Base-by-base conservation (phyloP, 768 basidiomycete species). In the Phaffia tasmanica region DNA sequence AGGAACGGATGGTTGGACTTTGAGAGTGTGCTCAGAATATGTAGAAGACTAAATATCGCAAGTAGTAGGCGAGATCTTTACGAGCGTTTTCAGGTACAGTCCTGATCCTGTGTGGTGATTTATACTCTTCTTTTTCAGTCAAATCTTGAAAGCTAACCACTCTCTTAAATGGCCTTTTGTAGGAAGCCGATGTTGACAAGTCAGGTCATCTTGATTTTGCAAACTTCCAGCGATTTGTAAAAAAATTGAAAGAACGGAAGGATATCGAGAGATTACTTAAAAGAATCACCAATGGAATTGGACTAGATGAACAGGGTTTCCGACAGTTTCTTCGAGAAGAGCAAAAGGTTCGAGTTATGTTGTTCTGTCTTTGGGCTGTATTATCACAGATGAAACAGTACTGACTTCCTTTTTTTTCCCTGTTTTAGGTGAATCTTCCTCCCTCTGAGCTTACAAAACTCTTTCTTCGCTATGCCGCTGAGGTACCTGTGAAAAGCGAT, bases 181-280 rank as follows among this genome's bases (percentile, higher is more conserved):
- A 89, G 88, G 80, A 81, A 77, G 84, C 85, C 11, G 88, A 91
- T 74, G 74, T 76, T 2, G 75, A 80, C 59, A 73, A 78, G 16
- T 79, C 79, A 0, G 83, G 82, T 0, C 83, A 81, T 69, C 82
- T 95, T 42, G 84, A 89, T 74, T 91, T 90, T 72, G 69, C 79
- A 1, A 86, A 85, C 65, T 97, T 94, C 75, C 85, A 87, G 70
- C 79, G 77, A 16, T 90, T 98, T 69, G 86, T 93, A 70, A 87
- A 86, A 72, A 75, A 84, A 42, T 81, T 95, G 64, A 93, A 91
- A 74, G 80, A 81, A n/a, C 83, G 94, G 19, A 85, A 87, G 0
- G 94, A 98, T 57, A 75, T 98, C 0, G 84, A 87, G 62, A 72
- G 78, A 0, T 76, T 95, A 30, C 73, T 71, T 35, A 27, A 42